Base-by-base conservation (phyloP, 2,329 filamentous ascomycete species). In the Ophiostoma montium region DNA sequence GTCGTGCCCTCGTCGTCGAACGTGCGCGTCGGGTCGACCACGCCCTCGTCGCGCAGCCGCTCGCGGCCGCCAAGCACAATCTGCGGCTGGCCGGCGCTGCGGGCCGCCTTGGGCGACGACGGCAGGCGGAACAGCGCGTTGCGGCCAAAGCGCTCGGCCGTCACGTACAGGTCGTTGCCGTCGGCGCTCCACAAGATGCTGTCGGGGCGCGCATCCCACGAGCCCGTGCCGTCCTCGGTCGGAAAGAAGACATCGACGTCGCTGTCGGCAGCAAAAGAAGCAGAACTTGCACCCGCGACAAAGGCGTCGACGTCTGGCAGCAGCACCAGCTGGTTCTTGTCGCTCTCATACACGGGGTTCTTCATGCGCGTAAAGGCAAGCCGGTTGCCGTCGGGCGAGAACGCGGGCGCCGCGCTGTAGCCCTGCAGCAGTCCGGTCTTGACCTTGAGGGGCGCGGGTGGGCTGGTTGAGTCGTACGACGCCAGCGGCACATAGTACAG, bases 341-440 rank as follows among this genome's bases (percentile, higher is more conserved):
- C 87, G 15, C 82, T 77, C 63, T 95, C 88, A 61, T 95, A 94
- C 52, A 82, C 78, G 47, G 77, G 71, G 50, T 74, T 74, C 54
- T 76, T 74, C 88, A 94, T 94, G 53, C 84, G 78, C 30, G 86
- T 71, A 61, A 94, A 95, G 2, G 78, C 86, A 23, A 90, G 69
- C 52, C 75, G 74, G 33, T 71, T 75, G 10, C 86, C 85, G 58
- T 83, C 74, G 4, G 78, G 78, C 3, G 86, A 89, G 65, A 94
- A 94, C 0, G 75, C 72, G 0, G 88, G 87, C 3, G 67, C 68
- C 16, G 70, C 70, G 21, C 74, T 77, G 56, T 86, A 86, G 7
- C 84, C 84, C 52, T 70, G 65, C 59, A 84, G 61, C 67, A 67
- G 48, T 74, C 66, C 59, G 69, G 71, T 57, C 15, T 38, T 21